Conservation (phyloP, 352 stramenopile genomes). For the Globisporangium splendens region DNA sequence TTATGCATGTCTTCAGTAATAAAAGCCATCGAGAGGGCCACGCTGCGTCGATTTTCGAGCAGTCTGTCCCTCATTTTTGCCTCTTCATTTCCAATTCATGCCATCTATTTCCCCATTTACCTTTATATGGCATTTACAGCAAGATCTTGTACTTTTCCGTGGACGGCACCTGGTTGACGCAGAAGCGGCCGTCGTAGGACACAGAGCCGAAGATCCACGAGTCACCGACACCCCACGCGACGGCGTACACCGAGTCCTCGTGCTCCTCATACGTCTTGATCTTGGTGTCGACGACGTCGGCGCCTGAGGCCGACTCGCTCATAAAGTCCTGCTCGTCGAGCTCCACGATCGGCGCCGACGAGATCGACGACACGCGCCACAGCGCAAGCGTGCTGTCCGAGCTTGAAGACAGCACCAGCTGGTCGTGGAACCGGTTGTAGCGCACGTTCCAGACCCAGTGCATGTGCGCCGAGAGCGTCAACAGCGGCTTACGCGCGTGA, state of each 20-base stretch:
- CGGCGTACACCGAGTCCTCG: constrained; percentile 92
- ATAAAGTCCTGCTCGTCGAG: constrained; percentile 83
- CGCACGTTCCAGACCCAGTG: constrained; percentile 90
- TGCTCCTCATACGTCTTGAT: constrained; percentile 92
- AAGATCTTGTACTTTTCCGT: constrained; percentile 99
- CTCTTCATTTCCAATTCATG: background rate
- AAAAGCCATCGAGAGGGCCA: background rate
- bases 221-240: constrained; percentile 92
- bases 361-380: constrained; percentile 96
- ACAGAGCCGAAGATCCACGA: constrained; percentile 96
- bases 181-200: constrained; percentile 94
- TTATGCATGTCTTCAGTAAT: too few relatives aligned
- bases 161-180: constrained; percentile 95
- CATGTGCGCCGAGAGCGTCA: constrained; percentile 86
- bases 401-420: constrained; percentile 92
- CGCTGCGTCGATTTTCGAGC: background rate
- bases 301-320: constrained; percentile 48
- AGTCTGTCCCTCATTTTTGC: constrained; percentile 10
- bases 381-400: constrained; percentile 93
- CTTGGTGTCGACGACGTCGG: constrained; percentile 62
- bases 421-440: constrained; percentile 99
- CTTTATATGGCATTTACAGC: constrained; percentile 48
- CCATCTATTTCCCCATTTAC: background rate
- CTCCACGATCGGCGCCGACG: constrained; percentile 94
- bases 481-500: constrained; percentile 63